Evolutionary conservation across 768 basidiomycete genomes (phyloP), one percentile per base, ranked within the genome.

Genomic region (Austroboletus eburneus): DNA sequence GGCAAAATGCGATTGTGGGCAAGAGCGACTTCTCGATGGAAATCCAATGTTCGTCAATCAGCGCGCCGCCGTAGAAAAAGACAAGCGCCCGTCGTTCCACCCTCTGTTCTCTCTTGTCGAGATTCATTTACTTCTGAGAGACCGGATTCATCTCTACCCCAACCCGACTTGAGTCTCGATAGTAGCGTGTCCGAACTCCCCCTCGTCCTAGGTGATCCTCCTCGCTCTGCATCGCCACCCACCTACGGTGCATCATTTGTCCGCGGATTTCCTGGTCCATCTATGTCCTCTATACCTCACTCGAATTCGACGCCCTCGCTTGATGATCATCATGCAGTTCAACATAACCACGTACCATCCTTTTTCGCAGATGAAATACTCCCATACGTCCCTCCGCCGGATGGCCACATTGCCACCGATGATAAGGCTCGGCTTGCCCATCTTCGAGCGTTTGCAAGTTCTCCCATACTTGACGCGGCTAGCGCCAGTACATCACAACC

Each of bases 21-120:
- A 1, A 73, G 68, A 49, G 85, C 85, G 2, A 80, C 77, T 2
- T 80, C 79, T 8, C 75, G 83, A 36, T 90, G 87, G 87, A 80
- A 72, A 52, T 78, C 76, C 3, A 80, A 81, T 43, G 74, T 78
- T 9, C 78, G 79, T 22, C 72, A 77, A 46, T 68, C 77, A n/a
- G 78, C 79, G 8, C 77, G 84, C 30, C 78, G 80, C 40, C 72
- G 87, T 46, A 73, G 75, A 35, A 63, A 51, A 38, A 56, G 34
- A 43, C 30, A 32, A 32, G 30, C 14, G 7, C 41, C 48, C 4
- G 2, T 29, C 8, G 23, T 13, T 10, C 5, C 30, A 13, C 13
- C 17, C 16, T 18, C 54, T 38, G 42, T 51, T 12, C 30, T 13
- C 10, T 65, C 63, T 43, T 63, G 56, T 21, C 58, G 57, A 10